These are phyloP conservation scores for Salix exigua DNA, from an alignment of 345 rosid species.

Conservation along the genomic window DNA sequence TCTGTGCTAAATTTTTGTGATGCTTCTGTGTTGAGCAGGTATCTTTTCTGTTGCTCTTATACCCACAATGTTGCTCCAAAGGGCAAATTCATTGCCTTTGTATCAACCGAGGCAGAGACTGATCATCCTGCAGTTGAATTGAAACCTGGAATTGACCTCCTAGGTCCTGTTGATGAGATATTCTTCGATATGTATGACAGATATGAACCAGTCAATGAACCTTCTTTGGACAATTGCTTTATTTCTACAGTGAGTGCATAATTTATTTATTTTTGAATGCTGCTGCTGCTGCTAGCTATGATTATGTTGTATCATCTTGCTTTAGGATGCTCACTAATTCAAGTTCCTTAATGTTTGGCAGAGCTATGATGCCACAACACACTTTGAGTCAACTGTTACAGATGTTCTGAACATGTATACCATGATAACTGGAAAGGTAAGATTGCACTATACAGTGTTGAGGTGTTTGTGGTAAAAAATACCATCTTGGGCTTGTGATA, in stretches of 20 bases:
- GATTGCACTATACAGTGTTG: not conserved
- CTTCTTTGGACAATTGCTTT: conserved; percentile 84
- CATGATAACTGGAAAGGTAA: conserved; percentile 96
- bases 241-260: conserved; percentile 64
- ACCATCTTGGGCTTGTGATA: not conserved
- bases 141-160: conserved; percentile 77
- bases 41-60: conserved; percentile 91
- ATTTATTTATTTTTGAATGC: not conserved
- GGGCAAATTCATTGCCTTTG: conserved; percentile 91
- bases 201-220: conserved; percentile 79
- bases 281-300: not conserved
- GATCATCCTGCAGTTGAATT: conserved; percentile 71
- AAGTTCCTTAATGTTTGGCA: conserved; percentile 31
- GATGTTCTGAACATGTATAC: conserved; percentile 91
- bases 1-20: not conserved
- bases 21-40: conserved; percentile 43
- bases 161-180: conserved; percentile 83
- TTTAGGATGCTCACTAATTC: conserved; percentile 7
- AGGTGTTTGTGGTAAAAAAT: not conserved
- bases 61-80: conserved; percentile 93
- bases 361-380: conserved; percentile 98
- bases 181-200: conserved; percentile 74
- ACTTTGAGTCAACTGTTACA: conserved; percentile 81
- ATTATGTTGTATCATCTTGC: not conserved
- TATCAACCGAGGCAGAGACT: conserved; percentile 90